Percentiles rank a stretch among this genome's conserved stretches.
phyloP scores from a whole-genome alignment of 1,284 basidiomycete genomes.

The Ustilago xerochloae region DNA sequence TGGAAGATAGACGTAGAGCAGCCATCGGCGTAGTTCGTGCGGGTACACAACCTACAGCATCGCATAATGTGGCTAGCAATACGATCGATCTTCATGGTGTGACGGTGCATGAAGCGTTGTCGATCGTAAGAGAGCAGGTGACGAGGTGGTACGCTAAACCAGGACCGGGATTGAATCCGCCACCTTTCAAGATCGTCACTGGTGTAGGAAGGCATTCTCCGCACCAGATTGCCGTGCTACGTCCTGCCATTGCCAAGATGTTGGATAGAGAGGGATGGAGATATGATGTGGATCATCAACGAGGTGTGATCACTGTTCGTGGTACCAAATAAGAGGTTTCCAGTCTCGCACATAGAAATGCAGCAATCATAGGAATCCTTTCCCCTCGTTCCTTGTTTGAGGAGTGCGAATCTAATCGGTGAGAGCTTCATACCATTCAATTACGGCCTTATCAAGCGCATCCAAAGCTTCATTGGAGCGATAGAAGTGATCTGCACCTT shows the following conservation, averaged over 20 bases:
- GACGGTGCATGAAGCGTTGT: constrained; percentile 67
- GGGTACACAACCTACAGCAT: constrained; percentile 1
- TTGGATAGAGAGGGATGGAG: constrained; percentile 66
- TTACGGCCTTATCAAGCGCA: constrained; percentile 21
- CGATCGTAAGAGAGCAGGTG: constrained; percentile 64
- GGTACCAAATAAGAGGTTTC: constrained; percentile 27
- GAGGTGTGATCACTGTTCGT: constrained; percentile 45
- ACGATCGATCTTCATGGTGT: constrained; percentile 68
- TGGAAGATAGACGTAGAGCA: constrained; percentile 59
- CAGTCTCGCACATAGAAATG: neutral
- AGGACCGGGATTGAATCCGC: constrained; percentile 15
- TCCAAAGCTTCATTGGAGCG: constrained; percentile 19
- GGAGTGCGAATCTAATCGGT: constrained; percentile 9
- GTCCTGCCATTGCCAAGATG: constrained; percentile 65
- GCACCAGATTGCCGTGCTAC: constrained; percentile 64
- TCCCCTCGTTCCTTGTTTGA: neutral
- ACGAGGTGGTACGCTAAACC: constrained; percentile 60
- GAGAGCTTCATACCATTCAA: constrained; percentile 30
- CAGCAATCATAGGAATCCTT: neutral
- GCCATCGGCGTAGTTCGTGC: constrained; percentile 32
- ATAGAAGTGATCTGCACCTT: constrained; percentile 47
- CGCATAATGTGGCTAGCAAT: constrained; percentile 25
- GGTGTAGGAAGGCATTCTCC: constrained; percentile 68
- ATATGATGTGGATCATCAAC: constrained; percentile 45
- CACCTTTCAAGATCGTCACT: constrained; percentile 67